Evolutionary conservation across 2,329 filamentous ascomycete species (phyloP).

Genomic region (Diaporthe citri): DNA sequence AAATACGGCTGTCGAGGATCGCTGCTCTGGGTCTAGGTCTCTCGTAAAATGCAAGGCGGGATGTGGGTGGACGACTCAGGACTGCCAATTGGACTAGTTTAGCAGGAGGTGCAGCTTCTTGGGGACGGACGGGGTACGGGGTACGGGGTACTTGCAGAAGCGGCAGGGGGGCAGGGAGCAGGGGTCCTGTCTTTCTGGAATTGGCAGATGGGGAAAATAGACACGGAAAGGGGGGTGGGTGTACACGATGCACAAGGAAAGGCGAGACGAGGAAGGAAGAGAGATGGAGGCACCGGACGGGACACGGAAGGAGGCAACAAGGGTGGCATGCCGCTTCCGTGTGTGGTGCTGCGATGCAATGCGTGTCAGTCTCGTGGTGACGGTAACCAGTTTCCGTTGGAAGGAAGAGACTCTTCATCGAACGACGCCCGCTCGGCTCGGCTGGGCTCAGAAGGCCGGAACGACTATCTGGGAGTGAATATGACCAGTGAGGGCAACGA

Average conservation of each 20-base stretch:
- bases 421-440: background rate
- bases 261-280: background rate
- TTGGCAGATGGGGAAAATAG: background rate
- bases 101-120: background rate
- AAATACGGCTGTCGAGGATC: background rate
- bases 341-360: constrained; percentile 1
- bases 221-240: background rate
- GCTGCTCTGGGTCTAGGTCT: background rate
- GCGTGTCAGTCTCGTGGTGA: constrained; percentile 16
- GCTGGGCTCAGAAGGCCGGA: background rate
- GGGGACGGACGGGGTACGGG: constrained; percentile 20
- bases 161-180: background rate
- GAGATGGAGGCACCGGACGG: background rate
- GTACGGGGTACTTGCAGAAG: constrained; percentile 11
- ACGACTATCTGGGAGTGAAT: background rate
- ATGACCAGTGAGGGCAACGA: background rate
- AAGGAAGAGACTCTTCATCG: background rate
- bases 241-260: background rate
- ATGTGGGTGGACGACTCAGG: constrained; percentile 17
- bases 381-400: background rate
- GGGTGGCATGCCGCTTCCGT: constrained; percentile 19
- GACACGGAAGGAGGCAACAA: constrained; percentile 8
- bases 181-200: background rate
- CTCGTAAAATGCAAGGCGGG: constrained; percentile 22
- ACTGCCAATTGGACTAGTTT: background rate